These are phyloP conservation scores for Cucumis cinereus DNA, from an alignment of 306 rosid genomes.

Conservation along the genomic window DNA sequence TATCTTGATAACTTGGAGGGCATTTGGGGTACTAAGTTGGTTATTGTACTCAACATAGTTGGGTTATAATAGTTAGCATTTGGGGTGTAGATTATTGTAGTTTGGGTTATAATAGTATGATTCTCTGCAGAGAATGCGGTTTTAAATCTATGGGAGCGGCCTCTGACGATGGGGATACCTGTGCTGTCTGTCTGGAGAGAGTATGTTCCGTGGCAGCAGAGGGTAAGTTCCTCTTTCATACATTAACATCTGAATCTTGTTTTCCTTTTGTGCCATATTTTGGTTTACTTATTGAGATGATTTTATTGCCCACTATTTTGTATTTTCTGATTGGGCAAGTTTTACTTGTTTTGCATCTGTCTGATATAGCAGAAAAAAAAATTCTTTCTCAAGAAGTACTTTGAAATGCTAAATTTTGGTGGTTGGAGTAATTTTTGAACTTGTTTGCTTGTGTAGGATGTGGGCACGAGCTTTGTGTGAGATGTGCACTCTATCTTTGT, in stretches of 20 bases:
- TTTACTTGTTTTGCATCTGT: neutral
- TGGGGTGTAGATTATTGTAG: too few relatives aligned
- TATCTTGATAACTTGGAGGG: neutral
- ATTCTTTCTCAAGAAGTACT: neutral
- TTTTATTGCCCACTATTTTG: neutral
- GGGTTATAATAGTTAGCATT: too few relatives aligned
- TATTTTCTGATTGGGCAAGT: neutral
- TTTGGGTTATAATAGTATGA: too few relatives aligned
- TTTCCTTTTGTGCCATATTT: neutral
- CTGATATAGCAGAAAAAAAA: neutral
- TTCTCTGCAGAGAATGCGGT: constrained; percentile 69
- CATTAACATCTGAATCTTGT: neutral
- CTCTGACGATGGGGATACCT: constrained; percentile 48
- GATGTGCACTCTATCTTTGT: constrained; percentile 93
- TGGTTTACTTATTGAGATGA: neutral
- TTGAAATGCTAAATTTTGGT: neutral
- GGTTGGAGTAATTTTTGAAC: neutral
- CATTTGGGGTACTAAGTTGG: too few relatives aligned
- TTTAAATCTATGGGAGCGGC: constrained; percentile 46
- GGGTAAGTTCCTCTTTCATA: constrained; percentile 34
- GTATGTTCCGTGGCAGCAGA: constrained; percentile 79
- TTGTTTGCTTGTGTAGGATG: constrained; percentile 51
- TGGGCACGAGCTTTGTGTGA: constrained; percentile 76
- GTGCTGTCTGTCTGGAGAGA: constrained; percentile 95
- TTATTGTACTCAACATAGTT: too few relatives aligned